Base-by-base conservation (phyloP, 768 basidiomycete species). In the Hortiboletus flavorubellus region DNA sequence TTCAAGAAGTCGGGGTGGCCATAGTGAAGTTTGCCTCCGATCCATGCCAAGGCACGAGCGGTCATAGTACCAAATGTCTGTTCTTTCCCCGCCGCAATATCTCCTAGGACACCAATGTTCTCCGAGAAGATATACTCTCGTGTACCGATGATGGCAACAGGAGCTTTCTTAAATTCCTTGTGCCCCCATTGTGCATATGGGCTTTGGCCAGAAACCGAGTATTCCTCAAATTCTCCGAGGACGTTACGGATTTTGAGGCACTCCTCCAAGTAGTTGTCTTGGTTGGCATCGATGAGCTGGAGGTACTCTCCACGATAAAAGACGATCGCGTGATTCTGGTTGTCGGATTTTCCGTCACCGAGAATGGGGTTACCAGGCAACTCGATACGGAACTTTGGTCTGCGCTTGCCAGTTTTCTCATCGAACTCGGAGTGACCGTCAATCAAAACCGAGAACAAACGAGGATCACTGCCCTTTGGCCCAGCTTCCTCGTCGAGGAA, bases 41-140 rank as follows among this genome's bases (percentile, higher is more conserved):
- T 96, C 89, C 93, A 98, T 3, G 95, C 91, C 58, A 97, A 76
- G 0, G 91, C 88, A 68, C 96, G 89, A 39, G 96, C 96, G 0
- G 95, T 93, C 80, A 98, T 86, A 10, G 97, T 99, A 75, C 97
- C 97, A 73, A 99, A 99, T 44, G 97, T 99, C 75, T 99, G 97
- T 75, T 99, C 97, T 79, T 99, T 98, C 47, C 97, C 97, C 55
- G 97, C 97, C 45, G 97, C 97, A 59, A 99, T 93, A 71, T 99
- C 97, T 72, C 97, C 97, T 56, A 99, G 81, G 35, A 99, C 92
- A 78, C 97, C 97, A 64, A 98, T 98, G 71, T 98, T 98, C 78
- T 98, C 97, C 49, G 97, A 98, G 78, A 99, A 99, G 68, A 99
- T 98, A 75, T 99, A 99, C 76, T 99, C 97, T 71, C 97, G 87